Conservation (phyloP, 305 asterid species). For the Galium porrigens region DNA sequence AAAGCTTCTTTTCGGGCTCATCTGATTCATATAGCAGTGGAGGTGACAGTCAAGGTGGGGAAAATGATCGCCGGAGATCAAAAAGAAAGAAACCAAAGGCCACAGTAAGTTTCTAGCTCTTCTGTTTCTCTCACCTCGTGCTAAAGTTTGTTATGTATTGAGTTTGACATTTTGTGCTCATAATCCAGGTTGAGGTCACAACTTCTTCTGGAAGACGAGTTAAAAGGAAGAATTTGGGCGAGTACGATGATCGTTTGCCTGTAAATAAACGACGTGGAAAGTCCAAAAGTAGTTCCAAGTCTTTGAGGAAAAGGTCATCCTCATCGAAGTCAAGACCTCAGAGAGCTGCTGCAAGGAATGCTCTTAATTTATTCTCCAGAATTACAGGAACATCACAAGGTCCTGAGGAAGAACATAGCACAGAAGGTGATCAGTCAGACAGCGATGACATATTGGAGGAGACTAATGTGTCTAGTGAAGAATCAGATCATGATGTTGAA, state of each 20-base stretch:
- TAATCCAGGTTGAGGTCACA: slow-evolving; percentile 44
- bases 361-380: slow-evolving; percentile 78
- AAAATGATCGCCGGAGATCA: slow-evolving; percentile 49
- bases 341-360: slow-evolving; percentile 97
- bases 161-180: slow-evolving; percentile 17
- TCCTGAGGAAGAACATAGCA: slow-evolving; percentile 42
- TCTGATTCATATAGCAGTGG: slow-evolving; percentile 54
- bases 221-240: slow-evolving; percentile 63
- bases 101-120: slow-evolving; percentile 45
- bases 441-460: slow-evolving; percentile 56
- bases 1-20: slow-evolving; percentile 33
- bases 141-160: slow-evolving; percentile 3
- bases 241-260: slow-evolving; percentile 36
- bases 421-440: slow-evolving; percentile 49
- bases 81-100: slow-evolving; percentile 47
- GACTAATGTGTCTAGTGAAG: slow-evolving; percentile 56
- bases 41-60: slow-evolving; percentile 28
- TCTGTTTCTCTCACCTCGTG: slow-evolving; percentile 5
- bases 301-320: slow-evolving; percentile 42
- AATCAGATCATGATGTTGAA: slow-evolving; percentile 50
- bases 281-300: slow-evolving; percentile 41
- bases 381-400: slow-evolving; percentile 72
- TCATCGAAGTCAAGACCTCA: slow-evolving; percentile 57
- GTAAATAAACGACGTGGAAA: slow-evolving; percentile 35
- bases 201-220: slow-evolving; percentile 38